Base-by-base conservation (phyloP, 2,329 filamentous ascomycete genomes). In the Rhytidhysteron rufulum region DNA sequence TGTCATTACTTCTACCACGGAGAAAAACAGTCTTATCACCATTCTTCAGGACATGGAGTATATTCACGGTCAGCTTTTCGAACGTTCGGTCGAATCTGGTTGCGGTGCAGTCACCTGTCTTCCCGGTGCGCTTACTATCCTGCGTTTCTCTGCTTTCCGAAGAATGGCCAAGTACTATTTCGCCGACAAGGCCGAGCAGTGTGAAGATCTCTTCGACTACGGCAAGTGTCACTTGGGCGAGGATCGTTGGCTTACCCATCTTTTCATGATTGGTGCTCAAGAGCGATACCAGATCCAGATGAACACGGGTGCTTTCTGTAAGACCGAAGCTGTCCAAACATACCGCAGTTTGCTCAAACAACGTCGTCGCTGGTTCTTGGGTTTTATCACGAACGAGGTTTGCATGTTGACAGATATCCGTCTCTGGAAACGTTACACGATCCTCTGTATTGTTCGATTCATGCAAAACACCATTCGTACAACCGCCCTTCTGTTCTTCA, bases 161-260 rank as follows among this genome's bases (percentile, higher is more conserved):
- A 85, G 86, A 58, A 96, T 98, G 89, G 88, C 91, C 58, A 95
- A 94, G 61, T 95, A 95, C 69, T 97, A 98, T 69, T 98, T 98
- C 65, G 89, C 90, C 29, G 91, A 96, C 68, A 95, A 95, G 65
- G 88, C 89, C 4, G 91, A 95, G 65, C 86, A 95, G 59, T 95
- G 89, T 58, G 88, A 95, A 44, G 91, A 97, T 64, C 74, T 97
- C 10, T 98, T 98, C 60, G 91, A 98, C 62, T 97, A 91, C 60
- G 89, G 88, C 41, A 97, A 97, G 69, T 90, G 87, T 56, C 90
- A 97, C 68, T 69, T 97, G 31, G 93, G 93, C 29, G 93, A 97
- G 66, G 93, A 98, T 67, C 79, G 91, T 48, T 97, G 91, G 90
- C 77, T 97, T 41, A 98, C 91, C 1, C 93, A 98, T 71, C 77